Conservation (phyloP, 2,329 filamentous ascomycete genomes). For the Exophiala bonariae region DNA sequence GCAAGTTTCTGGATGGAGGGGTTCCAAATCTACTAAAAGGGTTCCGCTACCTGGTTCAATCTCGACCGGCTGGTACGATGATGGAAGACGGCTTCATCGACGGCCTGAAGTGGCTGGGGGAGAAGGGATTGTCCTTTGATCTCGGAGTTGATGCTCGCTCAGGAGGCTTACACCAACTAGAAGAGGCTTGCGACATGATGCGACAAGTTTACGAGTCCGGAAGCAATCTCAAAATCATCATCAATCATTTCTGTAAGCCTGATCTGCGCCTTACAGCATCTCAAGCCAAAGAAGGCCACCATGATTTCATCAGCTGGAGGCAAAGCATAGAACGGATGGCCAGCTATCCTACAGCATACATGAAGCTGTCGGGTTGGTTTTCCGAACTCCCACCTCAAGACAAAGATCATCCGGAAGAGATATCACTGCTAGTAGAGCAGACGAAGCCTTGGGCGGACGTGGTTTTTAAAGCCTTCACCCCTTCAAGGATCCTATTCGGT, state of each 20-base stretch:
- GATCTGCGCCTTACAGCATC: slow-evolving; percentile 58
- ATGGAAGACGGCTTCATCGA: slow-evolving; percentile 65
- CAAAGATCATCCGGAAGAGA: slow-evolving; percentile 33
- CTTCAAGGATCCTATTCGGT: slow-evolving; percentile 78
- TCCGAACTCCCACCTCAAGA: slow-evolving; percentile 66
- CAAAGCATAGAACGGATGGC: slow-evolving; percentile 67
- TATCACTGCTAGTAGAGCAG: slow-evolving; percentile 60
- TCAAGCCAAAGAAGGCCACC: slow-evolving; percentile 39
- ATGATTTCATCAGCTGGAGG: slow-evolving; percentile 68
- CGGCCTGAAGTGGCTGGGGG: slow-evolving; percentile 64
- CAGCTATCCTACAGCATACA: slow-evolving; percentile 66
- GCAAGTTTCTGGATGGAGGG: slow-evolving; percentile 56
- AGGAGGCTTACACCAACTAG: slow-evolving; percentile 72
- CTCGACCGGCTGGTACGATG: slow-evolving; percentile 68
- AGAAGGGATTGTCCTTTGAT: slow-evolving; percentile 71
- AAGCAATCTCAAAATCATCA: slow-evolving; percentile 64
- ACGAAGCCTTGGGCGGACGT: slow-evolving; percentile 71
- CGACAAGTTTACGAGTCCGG: slow-evolving; percentile 60
- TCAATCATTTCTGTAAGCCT: slow-evolving; percentile 90
- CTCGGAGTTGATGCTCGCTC: slow-evolving; percentile 78
- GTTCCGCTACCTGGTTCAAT: slow-evolving; percentile 80
- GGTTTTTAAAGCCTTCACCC: slow-evolving; percentile 70
- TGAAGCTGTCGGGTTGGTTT: slow-evolving; percentile 89
- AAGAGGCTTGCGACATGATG: slow-evolving; percentile 71
- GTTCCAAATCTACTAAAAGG: slow-evolving; percentile 71